Conservation (phyloP, 192 early-diverging fungal species). For the Backusella liffmaniae region DNA sequence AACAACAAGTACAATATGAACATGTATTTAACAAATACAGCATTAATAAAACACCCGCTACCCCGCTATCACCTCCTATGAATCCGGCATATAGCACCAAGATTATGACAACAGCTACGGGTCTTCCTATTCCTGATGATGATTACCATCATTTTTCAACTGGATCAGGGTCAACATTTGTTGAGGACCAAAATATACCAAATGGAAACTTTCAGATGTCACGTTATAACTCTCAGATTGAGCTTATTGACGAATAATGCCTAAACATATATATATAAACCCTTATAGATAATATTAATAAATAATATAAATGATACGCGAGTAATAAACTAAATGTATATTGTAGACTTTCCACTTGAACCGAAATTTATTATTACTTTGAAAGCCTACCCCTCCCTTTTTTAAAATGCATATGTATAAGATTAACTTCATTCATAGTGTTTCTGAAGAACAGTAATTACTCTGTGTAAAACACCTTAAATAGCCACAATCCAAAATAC, state of each 20-base stretch:
- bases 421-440: no score
- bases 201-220: not conserved
- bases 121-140: not conserved
- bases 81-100: not conserved
- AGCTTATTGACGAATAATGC: not conserved
- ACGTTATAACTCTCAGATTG: not conserved
- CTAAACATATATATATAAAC: not conserved
- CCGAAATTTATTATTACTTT: not conserved
- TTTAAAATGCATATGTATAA: not conserved
- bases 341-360: not conserved
- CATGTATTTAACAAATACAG: not conserved
- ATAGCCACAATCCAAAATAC: no score
- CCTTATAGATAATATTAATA: not conserved
- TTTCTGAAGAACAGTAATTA: no score
- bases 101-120: not conserved
- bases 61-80: not conserved
- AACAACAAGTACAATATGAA: slow-evolving; percentile 4
- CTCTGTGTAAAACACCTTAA: no score
- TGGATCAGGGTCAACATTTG: not conserved
- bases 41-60: not conserved
- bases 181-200: not conserved
- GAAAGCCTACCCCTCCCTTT: not conserved
- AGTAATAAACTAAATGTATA: not conserved
- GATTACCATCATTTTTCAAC: not conserved
- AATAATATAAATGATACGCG: not conserved